Evolutionary conservation across 805 yeast species (phyloP).

Genomic region (Candida tallmaniae): DNA sequence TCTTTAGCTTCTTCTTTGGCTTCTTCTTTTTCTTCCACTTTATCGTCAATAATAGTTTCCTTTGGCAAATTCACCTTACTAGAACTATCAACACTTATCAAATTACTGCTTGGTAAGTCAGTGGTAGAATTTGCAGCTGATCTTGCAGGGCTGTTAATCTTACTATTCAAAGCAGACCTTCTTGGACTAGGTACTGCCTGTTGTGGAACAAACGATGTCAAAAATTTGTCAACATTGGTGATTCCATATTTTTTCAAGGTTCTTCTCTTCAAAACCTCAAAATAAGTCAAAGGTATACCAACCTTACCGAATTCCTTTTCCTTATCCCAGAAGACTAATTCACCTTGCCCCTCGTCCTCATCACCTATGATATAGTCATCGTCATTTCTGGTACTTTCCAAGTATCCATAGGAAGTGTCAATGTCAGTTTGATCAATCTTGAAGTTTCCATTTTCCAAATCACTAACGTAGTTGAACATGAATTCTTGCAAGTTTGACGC

Average conservation of each 20-base stretch:
- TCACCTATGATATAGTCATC: conserved; percentile 39
- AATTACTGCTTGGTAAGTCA: conserved; percentile 15
- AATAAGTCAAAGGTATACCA: conserved; percentile 31
- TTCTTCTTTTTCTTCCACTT: conserved; percentile 1
- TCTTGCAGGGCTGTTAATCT: conserved; percentile 9
- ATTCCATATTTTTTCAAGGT: conserved; percentile 39
- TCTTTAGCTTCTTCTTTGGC: conserved; percentile 4
- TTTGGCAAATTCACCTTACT: conserved; percentile 31
- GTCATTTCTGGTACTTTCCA: conserved; percentile 34
- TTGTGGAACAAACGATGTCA: conserved; percentile 36
- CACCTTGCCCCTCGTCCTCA: conserved; percentile 43
- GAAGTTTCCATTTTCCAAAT: conserved; percentile 40
- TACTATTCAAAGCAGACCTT: not conserved
- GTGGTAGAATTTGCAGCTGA: conserved; percentile 10
- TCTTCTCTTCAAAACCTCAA: conserved; percentile 39
- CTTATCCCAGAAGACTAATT: conserved; percentile 34
- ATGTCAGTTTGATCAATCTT: conserved; percentile 33
- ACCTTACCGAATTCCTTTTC: conserved; percentile 28
- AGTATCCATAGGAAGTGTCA: conserved; percentile 30
- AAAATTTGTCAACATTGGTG: conserved; percentile 27
- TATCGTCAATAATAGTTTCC: conserved; percentile 40
- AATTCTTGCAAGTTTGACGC: conserved; percentile 38
- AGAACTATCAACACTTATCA: conserved; percentile 24
- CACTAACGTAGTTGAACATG: conserved; percentile 31
- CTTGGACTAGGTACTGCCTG: not conserved